Evolutionary conservation across 306 rosid genomes (phyloP).

Genomic region (Cercis canadensis): DNA sequence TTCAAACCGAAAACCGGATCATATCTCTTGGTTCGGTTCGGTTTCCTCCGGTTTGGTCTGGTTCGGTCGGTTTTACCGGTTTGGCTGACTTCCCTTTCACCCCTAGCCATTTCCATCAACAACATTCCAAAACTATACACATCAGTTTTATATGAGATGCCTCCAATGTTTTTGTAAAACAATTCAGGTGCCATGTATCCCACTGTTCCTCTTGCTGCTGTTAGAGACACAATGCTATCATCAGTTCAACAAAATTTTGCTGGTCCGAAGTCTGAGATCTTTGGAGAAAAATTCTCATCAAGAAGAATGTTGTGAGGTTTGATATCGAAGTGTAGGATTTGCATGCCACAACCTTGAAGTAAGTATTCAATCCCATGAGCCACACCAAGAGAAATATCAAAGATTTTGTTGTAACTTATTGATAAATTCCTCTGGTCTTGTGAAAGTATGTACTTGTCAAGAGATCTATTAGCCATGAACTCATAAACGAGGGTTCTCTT

Average conservation of each 20-base stretch:
- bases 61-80: no score
- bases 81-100: no score
- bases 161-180: slow-evolving; percentile 4
- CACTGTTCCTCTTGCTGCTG: slow-evolving; percentile 18
- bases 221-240: not conserved
- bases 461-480: slow-evolving; percentile 24
- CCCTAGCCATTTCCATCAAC: slow-evolving; percentile 32
- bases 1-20: no score
- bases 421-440: not conserved
- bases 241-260: slow-evolving; percentile 20
- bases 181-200: slow-evolving; percentile 10
- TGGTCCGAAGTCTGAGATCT: slow-evolving; percentile 10
- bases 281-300: slow-evolving; percentile 4
- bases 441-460: not conserved
- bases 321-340: slow-evolving; percentile 26
- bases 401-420: slow-evolving; percentile 5
- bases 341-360: slow-evolving; percentile 23
- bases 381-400: slow-evolving; percentile 3
- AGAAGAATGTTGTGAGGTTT: slow-evolving; percentile 23
- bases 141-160: slow-evolving; percentile 17
- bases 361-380: slow-evolving; percentile 14
- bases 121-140: slow-evolving; percentile 10
- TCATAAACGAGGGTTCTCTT: slow-evolving; percentile 9
- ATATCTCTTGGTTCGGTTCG: no score
- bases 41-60: no score